phyloP scores from a whole-genome alignment of 306 rosid genomes.

The Adenanthera pavonina region DNA sequence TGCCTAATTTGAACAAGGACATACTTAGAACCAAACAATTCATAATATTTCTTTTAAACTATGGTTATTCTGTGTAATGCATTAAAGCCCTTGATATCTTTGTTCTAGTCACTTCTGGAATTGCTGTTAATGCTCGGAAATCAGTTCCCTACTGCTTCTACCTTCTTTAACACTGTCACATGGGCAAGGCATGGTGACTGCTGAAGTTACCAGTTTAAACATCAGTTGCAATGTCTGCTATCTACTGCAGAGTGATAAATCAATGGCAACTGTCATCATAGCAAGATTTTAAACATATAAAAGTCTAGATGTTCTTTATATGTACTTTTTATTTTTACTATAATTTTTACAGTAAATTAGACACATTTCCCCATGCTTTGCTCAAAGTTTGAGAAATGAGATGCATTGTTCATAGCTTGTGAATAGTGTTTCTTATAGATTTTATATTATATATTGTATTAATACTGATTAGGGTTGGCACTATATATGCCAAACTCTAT shows the following conservation, averaged over 20 bases:
- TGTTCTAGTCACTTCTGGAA: conserved; percentile 15
- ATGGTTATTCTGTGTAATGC: not conserved
- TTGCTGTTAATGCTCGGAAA: not conserved
- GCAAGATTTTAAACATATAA: conserved; percentile 26
- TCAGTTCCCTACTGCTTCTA: conserved; percentile 1
- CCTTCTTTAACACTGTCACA: conserved; percentile 10
- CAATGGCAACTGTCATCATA: conserved; percentile 16
- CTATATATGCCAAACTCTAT: conserved; percentile 8
- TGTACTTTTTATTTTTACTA: conserved; percentile 17
- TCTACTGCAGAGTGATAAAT: conserved; percentile 13
- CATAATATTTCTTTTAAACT: conserved; percentile 9
- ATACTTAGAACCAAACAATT: conserved; percentile 9
- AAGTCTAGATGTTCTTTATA: not conserved
- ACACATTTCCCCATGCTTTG: no score
- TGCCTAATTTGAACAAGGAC: not conserved
- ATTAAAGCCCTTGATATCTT: not conserved
- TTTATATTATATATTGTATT: no score
- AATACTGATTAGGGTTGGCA: not conserved
- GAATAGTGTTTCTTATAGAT: no score
- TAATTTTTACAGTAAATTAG: not conserved
- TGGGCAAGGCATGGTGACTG: conserved; percentile 18
- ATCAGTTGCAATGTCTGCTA: not conserved
- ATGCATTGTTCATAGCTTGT: no score
- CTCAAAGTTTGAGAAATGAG: no score
- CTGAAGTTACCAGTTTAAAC: conserved; percentile 27